Conservation (phyloP, 805 yeast genomes). For the Blastobotrys muscicola region DNA sequence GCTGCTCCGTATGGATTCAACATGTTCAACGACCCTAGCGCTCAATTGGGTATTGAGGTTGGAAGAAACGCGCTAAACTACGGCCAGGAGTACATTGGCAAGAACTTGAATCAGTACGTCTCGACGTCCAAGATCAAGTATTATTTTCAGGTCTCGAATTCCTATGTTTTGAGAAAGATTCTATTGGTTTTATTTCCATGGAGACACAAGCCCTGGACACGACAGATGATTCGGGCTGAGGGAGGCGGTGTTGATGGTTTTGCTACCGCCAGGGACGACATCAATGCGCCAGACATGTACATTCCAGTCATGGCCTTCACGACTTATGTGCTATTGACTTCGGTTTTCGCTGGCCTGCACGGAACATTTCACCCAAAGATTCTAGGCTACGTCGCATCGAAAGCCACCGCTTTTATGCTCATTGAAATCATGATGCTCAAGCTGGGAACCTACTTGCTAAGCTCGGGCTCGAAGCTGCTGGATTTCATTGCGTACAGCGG, state of each 20-base stretch:
- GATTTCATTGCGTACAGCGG: conserved; percentile 88
- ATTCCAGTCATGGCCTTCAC: conserved; percentile 90
- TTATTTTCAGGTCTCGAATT: conserved; percentile 86
- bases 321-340: conserved; percentile 78
- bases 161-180: conserved; percentile 70
- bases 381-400: conserved; percentile 77
- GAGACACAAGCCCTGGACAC: conserved; percentile 72
- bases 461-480: conserved; percentile 60
- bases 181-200: conserved; percentile 76
- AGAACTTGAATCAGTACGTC: conserved; percentile 47
- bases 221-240: conserved; percentile 35
- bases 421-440: conserved; percentile 69
- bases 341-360: conserved; percentile 72
- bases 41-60: conserved; percentile 78
- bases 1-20: conserved; percentile 14
- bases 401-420: conserved; percentile 72
- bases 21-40: conserved; percentile 68
- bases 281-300: conserved; percentile 93
- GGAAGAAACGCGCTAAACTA: conserved; percentile 79
- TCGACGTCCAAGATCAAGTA: conserved; percentile 54
- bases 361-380: conserved; percentile 91
- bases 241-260: conserved; percentile 36
- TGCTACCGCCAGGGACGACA: conserved; percentile 75
- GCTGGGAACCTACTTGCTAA: conserved; percentile 72
- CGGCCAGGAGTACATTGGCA: conserved; percentile 70